Percentiles rank a stretch among this genome's conserved stretches.
Conservation (phyloP, 1,139 yeast genomes). For the Yamadazyma songkhlaensis region DNA sequence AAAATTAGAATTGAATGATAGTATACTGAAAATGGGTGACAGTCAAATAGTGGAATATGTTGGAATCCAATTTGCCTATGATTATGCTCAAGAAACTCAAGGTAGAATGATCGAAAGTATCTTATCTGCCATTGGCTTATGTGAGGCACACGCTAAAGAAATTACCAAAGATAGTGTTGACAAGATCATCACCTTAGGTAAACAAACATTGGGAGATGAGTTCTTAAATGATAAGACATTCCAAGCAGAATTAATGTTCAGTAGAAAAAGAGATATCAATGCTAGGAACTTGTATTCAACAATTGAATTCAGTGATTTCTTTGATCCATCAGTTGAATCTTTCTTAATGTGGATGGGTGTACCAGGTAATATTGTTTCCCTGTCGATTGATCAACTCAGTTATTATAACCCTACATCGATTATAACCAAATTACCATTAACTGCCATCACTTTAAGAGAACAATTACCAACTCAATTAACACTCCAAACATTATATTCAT, state of each 20-base stretch:
- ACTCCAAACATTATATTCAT: slow-evolving; percentile 41
- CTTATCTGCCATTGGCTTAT: slow-evolving; percentile 55
- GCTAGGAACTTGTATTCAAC: slow-evolving; percentile 58
- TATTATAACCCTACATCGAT: slow-evolving; percentile 35
- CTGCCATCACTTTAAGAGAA: slow-evolving; percentile 30
- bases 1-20: slow-evolving; percentile 48
- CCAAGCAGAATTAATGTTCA: slow-evolving; percentile 80
- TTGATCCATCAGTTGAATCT: slow-evolving; percentile 71
- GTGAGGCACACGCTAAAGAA: slow-evolving; percentile 68
- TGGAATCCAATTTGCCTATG: slow-evolving; percentile 65
- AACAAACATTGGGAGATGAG: slow-evolving; percentile 54
- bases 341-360: slow-evolving; percentile 45
- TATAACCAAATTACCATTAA: slow-evolving; percentile 31
- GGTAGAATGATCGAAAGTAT: slow-evolving; percentile 63
- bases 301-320: slow-evolving; percentile 65
- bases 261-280: slow-evolving; percentile 64
- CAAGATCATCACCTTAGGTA: slow-evolving; percentile 64
- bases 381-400: slow-evolving; percentile 28
- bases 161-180: slow-evolving; percentile 60
- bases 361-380: slow-evolving; percentile 30
- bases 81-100: slow-evolving; percentile 71
- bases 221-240: slow-evolving; percentile 64
- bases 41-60: slow-evolving; percentile 52
- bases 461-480: slow-evolving; percentile 40
- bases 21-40: slow-evolving; percentile 59